These are phyloP conservation scores for Salix arbutifolia DNA, from an alignment of 345 rosid species.

Conservation along the genomic window DNA sequence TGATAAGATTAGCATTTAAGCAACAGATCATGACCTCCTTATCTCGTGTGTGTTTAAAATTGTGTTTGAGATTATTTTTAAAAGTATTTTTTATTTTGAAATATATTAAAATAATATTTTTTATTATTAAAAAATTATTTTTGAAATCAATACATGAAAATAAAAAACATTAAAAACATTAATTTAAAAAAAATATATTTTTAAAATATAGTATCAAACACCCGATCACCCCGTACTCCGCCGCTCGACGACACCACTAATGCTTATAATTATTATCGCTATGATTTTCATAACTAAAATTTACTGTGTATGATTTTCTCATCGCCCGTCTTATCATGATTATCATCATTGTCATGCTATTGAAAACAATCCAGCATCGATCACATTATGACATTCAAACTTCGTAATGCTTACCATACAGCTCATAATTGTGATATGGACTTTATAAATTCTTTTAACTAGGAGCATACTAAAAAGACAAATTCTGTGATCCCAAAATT, in stretches of 20 bases:
- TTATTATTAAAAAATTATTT: too few species aligned
- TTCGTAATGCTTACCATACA: neutral
- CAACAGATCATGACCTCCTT: neutral
- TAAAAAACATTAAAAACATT: too few species aligned
- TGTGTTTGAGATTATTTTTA: too few species aligned
- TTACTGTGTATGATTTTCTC: neutral
- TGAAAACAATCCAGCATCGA: neutral
- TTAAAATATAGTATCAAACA: accelerated
- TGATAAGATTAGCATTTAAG: neutral
- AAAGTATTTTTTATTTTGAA: too few species aligned
- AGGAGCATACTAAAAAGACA: neutral
- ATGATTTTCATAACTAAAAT: neutral
- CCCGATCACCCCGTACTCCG: accelerated
- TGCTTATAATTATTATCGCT: neutral
- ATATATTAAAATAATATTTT: too few species aligned
- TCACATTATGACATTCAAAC: neutral
- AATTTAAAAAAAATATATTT: too few species aligned
- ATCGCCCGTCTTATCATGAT: neutral
- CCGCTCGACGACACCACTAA: neutral
- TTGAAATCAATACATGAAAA: accelerated
- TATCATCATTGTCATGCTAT: neutral
- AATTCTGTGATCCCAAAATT: neutral
- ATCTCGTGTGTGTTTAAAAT: too few species aligned
- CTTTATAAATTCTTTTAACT: neutral
- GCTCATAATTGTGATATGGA: neutral